Conservation (phyloP, 345 rosid species). For the Durio zibethinus region DNA sequence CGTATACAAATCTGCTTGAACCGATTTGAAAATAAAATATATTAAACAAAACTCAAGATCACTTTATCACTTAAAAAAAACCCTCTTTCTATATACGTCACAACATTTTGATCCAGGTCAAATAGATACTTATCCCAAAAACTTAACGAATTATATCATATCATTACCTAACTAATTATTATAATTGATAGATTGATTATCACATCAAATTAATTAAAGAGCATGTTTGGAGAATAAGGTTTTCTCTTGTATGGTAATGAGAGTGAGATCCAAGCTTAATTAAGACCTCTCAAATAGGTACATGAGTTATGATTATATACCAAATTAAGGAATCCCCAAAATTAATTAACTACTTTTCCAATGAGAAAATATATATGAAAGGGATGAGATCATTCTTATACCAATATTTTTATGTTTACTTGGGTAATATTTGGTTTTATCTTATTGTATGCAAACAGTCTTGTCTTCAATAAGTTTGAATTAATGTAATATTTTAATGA, state of each 20-base stretch:
- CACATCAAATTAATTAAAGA: background rate
- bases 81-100: too few species aligned
- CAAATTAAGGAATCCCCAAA: background rate
- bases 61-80: too few species aligned
- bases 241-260: background rate
- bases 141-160: background rate
- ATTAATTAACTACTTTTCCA: background rate
- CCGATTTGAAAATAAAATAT: background rate
- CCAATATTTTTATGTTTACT: too few species aligned
- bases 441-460: too few species aligned
- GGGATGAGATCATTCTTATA: too few species aligned
- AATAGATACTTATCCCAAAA: background rate
- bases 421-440: too few species aligned
- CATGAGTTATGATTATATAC: background rate
- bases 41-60: too few species aligned
- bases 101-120: too few species aligned
- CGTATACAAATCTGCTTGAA: too few species aligned
- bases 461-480: background rate
- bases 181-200: background rate
- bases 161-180: background rate
- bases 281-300: background rate
- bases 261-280: background rate
- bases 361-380: too few species aligned
- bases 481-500: background rate
- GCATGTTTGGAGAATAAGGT: background rate